These are phyloP conservation scores for Paramecium octaurelia DNA, from an alignment of 73 alveolate species.

Conservation along the genomic window DNA sequence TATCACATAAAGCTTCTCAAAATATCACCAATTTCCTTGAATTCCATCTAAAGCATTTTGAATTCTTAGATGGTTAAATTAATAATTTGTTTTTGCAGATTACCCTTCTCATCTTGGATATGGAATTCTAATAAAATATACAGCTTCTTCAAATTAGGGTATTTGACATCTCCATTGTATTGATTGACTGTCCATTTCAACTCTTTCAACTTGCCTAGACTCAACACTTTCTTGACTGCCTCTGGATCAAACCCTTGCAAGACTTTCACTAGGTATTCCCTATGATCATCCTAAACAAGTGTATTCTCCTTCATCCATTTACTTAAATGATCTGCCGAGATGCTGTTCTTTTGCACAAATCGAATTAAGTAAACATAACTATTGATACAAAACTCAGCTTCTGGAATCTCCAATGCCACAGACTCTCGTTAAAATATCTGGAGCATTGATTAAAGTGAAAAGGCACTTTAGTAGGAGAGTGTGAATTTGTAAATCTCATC, in stretches of 20 bases:
- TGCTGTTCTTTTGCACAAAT: neutral
- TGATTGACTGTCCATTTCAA: constrained; percentile 39
- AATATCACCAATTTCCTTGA: constrained; percentile 26
- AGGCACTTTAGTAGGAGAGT: neutral
- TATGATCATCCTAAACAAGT: neutral
- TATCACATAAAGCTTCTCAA: constrained; percentile 1
- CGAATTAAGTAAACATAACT: neutral
- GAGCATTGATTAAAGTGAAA: neutral
- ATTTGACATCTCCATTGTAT: constrained; percentile 39
- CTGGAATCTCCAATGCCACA: neutral
- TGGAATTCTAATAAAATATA: constrained; percentile 33
- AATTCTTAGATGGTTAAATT: constrained; percentile 24
- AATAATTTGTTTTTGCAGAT: neutral
- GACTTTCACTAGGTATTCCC: neutral
- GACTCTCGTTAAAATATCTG: constrained; percentile 33
- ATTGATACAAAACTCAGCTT: neutral
- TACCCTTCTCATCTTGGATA: constrained; percentile 22
- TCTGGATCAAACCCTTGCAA: neutral
- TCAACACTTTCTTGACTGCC: neutral
- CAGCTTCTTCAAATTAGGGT: neutral
- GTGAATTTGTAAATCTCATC: constrained; percentile 38
- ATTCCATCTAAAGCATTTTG: neutral
- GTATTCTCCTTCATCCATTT: constrained; percentile 44
- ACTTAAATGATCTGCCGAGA: neutral
- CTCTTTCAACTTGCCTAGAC: constrained; percentile 8